A percentile compares a stretch with the other conserved stretches of the same genome.
Evolutionary conservation across 306 rosid species (phyloP).

Genomic region (Cicer yamashitae): DNA sequence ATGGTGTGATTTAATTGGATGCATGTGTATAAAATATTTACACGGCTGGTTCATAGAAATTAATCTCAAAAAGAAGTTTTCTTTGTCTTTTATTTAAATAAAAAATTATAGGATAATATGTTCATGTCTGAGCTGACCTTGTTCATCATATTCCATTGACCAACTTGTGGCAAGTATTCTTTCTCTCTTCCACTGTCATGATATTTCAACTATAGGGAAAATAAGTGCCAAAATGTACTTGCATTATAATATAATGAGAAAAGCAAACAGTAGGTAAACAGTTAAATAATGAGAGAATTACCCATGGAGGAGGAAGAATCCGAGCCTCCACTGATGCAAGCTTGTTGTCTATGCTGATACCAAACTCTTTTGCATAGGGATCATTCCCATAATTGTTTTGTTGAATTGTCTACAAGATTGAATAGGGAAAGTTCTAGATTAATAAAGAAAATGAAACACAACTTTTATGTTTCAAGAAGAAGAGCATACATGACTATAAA

Average conservation of each 20-base stretch:
- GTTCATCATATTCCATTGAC: slow-evolving; percentile 62
- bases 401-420: slow-evolving; percentile 43
- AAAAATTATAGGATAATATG: neutral
- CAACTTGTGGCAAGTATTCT: slow-evolving; percentile 51
- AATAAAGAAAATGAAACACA: slow-evolving; percentile 3
- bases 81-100: neutral
- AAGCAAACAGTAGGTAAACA: neutral
- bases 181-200: slow-evolving; percentile 53
- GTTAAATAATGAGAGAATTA: slow-evolving; percentile 24
- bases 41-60: too few relatives aligned
- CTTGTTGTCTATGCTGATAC: slow-evolving; percentile 48
- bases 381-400: slow-evolving; percentile 48
- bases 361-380: slow-evolving; percentile 57
- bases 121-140: slow-evolving; percentile 44
- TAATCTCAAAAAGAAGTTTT: neutral
- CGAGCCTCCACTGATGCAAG: slow-evolving; percentile 55
- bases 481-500: neutral
- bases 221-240: neutral
- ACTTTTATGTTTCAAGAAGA: neutral
- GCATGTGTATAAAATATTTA: too few relatives aligned
- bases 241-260: neutral
- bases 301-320: slow-evolving; percentile 53
- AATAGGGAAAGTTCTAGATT: slow-evolving; percentile 18
- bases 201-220: slow-evolving; percentile 43
- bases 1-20: too few relatives aligned